Evolutionary conservation across 2,329 filamentous ascomycete genomes (phyloP).

Genomic region (Aspergillus pseudonomiae): DNA sequence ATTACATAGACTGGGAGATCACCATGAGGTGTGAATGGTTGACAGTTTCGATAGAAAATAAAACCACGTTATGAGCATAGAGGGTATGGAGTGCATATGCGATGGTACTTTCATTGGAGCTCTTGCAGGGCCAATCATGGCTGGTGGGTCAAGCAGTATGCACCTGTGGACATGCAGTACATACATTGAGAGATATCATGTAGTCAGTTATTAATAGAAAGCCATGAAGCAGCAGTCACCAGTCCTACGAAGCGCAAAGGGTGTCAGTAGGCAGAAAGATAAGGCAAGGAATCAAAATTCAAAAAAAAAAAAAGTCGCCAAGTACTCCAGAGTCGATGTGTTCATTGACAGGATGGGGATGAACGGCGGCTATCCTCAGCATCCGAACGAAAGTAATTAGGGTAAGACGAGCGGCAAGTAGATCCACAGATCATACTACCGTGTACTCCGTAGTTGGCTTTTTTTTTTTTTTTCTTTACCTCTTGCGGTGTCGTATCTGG

Average conservation of each 20-base stretch:
- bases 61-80: background rate
- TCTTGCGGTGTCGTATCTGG: background rate
- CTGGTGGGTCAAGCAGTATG: background rate
- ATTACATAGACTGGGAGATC: background rate
- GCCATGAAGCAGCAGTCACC: background rate
- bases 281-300: background rate
- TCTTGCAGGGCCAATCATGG: background rate
- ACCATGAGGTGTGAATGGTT: background rate
- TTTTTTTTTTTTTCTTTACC: background rate
- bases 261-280: constrained; percentile 4
- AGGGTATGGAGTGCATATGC: background rate
- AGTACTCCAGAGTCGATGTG: background rate
- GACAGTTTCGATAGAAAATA: background rate
- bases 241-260: background rate
- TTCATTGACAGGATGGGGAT: background rate
- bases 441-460: background rate
- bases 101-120: background rate
- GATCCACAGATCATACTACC: constrained; percentile 4
- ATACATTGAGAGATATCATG: background rate
- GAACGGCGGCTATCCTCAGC: background rate
- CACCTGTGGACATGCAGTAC: background rate
- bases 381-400: background rate
- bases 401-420: background rate
- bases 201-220: constrained; percentile 13
- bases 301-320: background rate